Base-by-base conservation (phyloP, 2,329 filamentous ascomycete species). In the Trichoderma lentiforme region DNA sequence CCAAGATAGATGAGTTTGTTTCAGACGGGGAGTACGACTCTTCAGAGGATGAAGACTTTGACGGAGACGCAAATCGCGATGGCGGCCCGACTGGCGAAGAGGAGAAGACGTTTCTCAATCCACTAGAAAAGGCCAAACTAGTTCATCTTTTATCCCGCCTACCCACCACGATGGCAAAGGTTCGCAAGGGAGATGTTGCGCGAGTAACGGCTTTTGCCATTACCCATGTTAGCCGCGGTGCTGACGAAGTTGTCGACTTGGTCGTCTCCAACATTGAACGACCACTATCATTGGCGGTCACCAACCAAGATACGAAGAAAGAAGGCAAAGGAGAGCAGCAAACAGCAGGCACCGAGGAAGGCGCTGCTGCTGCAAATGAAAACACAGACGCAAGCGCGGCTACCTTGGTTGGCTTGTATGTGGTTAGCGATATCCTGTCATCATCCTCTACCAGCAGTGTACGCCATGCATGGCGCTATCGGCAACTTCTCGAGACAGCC, bases 231-330 rank as follows among this genome's bases (percentile, higher is more conserved):
- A 93, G 92, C 51, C 87, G 90, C 24, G 96, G 95, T 18, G 92
- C 93, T 14, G 93, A 97, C 74, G 96, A 98, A 82, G 91, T 98
- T 43, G 94, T 97, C n/a, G 89, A 95, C 64, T 89, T 97, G 82
- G 90, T 98, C 47, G 88, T 97, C 0, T 87, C 90, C 1, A 98
- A 99, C 77, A 86, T 98, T 39, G 86, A 92, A 72, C 89, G 87
- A 66, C 96, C 96, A 0, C 89, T 97, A 72, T 88, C 90, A 6
- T 89, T 91, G 75, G 93, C 90, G 1, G 87, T 87, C 7, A 92
- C 92, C 28, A 95, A 93, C 73, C 88, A 90, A 0, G 84, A 88
- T 8, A 82, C 82, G 74, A 83, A 80, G 21, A 80, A 79, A 70
- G 82, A 82, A 34, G 76, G 76, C 1, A 84, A 82, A 56, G 75